phyloP scores from a whole-genome alignment of 2,329 filamentous ascomycete genomes.

The Penicillium brevicompactum region DNA sequence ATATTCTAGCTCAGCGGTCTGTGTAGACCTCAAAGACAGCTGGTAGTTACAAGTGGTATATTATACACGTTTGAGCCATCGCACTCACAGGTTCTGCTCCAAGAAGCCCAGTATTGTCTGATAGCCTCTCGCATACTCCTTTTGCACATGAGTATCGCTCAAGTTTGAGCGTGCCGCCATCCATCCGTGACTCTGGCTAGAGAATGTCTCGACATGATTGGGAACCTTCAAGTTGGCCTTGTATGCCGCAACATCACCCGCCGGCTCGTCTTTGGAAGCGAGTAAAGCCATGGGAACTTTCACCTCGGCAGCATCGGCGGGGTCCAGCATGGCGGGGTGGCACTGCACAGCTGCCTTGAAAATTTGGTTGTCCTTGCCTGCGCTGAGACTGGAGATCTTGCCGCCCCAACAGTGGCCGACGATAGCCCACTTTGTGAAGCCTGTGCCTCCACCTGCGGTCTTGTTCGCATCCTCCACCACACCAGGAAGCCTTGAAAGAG shows the following conservation, averaged over 20 bases:
- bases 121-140: conserved; percentile 48
- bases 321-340: conserved; percentile 64
- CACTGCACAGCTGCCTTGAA: conserved; percentile 62
- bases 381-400: conserved; percentile 59
- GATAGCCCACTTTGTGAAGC: conserved; percentile 59
- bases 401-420: conserved; percentile 64
- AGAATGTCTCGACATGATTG: conserved; percentile 47
- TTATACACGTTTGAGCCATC: too few relatives aligned
- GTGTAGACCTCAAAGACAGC: too few relatives aligned
- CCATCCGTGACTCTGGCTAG: conserved; percentile 48
- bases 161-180: conserved; percentile 47
- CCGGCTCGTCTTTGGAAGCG: conserved; percentile 58
- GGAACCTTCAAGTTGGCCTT: conserved; percentile 40
- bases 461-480: not conserved
- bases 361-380: conserved; percentile 48
- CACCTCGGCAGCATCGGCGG: conserved; percentile 57
- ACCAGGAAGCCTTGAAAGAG: conserved; percentile 52
- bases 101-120: conserved; percentile 42
- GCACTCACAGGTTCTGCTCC: conserved; percentile 32
- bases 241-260: conserved; percentile 48
- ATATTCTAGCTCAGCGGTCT: too few relatives aligned
- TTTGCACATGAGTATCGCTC: conserved; percentile 40
- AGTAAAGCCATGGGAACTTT: conserved; percentile 60
- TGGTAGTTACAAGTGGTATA: too few relatives aligned
- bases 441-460: conserved; percentile 34